Base-by-base conservation (phyloP, 208 protist genomes). In the Trypanosoma cruzi region DNA sequence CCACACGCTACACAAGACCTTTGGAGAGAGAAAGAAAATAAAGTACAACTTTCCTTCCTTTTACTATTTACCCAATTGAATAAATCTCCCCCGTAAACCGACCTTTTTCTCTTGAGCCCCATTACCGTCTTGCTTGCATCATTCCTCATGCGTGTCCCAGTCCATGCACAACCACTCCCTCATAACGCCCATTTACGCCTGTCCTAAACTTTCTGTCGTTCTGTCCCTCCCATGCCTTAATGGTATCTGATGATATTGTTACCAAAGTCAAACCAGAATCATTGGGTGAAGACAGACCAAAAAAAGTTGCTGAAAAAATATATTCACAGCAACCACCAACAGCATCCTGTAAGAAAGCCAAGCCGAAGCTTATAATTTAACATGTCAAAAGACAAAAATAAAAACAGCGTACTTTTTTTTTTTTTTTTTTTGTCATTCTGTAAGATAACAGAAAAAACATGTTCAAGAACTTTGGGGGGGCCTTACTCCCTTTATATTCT, bases 181-280 rank as follows among this genome's bases (percentile, higher is more conserved):
- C 16, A 6, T 28, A n/a, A 26, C 48, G 48, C 48, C 18, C 48
- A 2, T n/a, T n/a, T 18, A 52, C 22, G 18, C 36, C 11, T 40
- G 36, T 40, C 36, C 36, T 11, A 40, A 11, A 40, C 40, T 7
- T 44, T 44, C 40, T 14, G 18, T 44, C 10, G 10, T 3, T 7
- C 40, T 44, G 10, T 44, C 18, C 40, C 40, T 44, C 40, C 40
- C 40, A 24, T 28, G 48, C 22, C 48, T 52, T 18, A 34, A 34
- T 28, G 53, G 50, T 50, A 50, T 42, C 46, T 46, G 14, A n/a
- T 31, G 55, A 67, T 71, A 61, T 52, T 70, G 63, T 68, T 65
- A 72, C 50, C 65, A 68, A 73, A 63, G 52, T 73, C 66, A 62
- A 62, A 64, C 6, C 53, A 57, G 53, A 7, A 16, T 13, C 53